A percentile compares a stretch with the other conserved stretches of the same genome.
phyloP scores from a whole-genome alignment of 2,329 filamentous ascomycete genomes.

The Cladosporium cucumerinum region DNA sequence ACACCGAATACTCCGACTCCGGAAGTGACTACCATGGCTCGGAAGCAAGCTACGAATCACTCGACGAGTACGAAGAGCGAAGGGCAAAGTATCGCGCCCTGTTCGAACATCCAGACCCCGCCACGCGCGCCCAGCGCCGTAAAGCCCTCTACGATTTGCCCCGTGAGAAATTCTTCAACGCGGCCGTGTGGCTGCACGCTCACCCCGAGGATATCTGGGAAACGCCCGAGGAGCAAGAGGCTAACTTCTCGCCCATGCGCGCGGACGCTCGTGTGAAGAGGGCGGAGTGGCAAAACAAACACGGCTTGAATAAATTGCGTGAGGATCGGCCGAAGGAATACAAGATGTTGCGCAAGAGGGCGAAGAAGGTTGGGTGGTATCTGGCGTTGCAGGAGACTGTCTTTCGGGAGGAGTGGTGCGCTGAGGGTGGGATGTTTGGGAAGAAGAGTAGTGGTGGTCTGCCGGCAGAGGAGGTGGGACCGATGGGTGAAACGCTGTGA shows the following conservation, averaged over 20 bases:
- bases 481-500: background rate
- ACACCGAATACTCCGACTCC: background rate
- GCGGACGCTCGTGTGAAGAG: background rate
- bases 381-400: background rate
- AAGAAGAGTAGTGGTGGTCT: background rate
- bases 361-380: background rate
- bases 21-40: background rate
- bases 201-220: background rate
- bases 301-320: background rate
- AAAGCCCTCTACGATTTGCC: background rate
- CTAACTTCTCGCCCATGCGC: background rate
- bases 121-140: background rate
- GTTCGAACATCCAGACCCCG: background rate
- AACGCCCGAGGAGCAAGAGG: background rate
- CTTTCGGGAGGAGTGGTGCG: background rate
- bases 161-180: background rate
- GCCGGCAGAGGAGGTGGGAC: background rate
- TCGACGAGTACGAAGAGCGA: background rate
- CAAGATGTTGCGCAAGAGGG: background rate
- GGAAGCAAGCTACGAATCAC: background rate
- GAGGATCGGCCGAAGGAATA: background rate
- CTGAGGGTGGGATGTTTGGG: background rate
- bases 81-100: background rate
- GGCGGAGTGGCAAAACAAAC: background rate
- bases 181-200: background rate